These are phyloP conservation scores for Apiospora hydei DNA, from an alignment of 2,329 filamentous ascomycete genomes.

Conservation along the genomic window DNA sequence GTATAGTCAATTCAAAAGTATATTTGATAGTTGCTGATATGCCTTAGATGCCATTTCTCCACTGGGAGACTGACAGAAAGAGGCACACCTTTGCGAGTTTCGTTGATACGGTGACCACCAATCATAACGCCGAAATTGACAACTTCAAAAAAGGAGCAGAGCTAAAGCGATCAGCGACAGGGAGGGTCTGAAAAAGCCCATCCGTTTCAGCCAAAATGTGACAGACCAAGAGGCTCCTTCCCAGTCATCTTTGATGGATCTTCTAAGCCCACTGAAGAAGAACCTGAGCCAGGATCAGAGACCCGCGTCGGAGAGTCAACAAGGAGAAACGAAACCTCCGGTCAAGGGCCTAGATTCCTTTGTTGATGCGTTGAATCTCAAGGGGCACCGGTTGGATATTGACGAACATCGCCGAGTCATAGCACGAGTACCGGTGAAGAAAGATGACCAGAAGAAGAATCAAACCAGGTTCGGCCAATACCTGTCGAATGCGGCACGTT, in stretches of 20 bases:
- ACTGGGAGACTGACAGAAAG: constrained; percentile 49
- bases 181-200: neutral
- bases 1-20: neutral
- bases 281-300: neutral
- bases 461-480: constrained; percentile 37
- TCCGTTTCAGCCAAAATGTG: neutral
- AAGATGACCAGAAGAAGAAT: constrained; percentile 25
- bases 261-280: neutral
- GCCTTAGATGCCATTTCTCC: constrained; percentile 48
- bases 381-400: neutral
- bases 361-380: neutral
- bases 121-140: constrained; percentile 34
- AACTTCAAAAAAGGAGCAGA: neutral
- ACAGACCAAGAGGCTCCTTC: neutral
- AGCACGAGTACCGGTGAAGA: neutral
- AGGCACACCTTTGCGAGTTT: constrained; percentile 38
- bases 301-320: neutral
- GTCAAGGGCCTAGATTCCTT: neutral
- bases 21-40: neutral
- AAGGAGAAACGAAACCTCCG: neutral
- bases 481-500: constrained; percentile 35
- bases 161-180: neutral
- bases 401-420: neutral
- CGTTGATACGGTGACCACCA: constrained; percentile 40
- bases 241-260: neutral